A percentile compares a stretch with the other conserved stretches of the same genome.
Conservation (phyloP, 2,329 filamentous ascomycete genomes). For the Botrytis paeoniae region DNA sequence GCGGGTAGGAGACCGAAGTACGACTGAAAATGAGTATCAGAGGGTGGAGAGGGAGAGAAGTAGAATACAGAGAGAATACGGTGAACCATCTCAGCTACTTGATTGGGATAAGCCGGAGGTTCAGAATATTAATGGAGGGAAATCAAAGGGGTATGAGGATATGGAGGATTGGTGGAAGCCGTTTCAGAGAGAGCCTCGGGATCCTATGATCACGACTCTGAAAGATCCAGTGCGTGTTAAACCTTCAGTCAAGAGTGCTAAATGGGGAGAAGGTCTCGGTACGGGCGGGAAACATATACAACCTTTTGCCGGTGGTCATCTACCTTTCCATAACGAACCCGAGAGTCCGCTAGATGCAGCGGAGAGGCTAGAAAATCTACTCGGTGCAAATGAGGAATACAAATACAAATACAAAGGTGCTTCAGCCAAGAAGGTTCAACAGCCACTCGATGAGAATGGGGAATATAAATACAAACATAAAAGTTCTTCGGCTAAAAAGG, state of each 20-base stretch:
- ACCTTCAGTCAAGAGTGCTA: accelerated
- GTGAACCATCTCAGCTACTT: neutral
- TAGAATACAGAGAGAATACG: neutral
- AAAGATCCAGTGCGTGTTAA: neutral
- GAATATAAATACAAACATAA: neutral
- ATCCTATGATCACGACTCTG: accelerated
- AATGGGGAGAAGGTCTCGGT: neutral
- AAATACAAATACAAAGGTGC: neutral
- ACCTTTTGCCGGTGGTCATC: neutral
- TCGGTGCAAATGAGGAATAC: neutral
- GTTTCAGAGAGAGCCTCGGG: neutral
- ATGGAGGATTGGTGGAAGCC: neutral
- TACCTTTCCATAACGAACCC: neutral
- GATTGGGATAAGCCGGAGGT: neutral
- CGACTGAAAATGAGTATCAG: neutral
- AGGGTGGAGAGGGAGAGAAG: neutral
- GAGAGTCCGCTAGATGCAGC: neutral
- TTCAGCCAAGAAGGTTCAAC: neutral
- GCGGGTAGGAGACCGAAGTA: neutral
- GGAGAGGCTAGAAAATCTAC: neutral
- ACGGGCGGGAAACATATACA: neutral
- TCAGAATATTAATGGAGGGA: accelerated
- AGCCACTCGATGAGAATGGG: neutral
- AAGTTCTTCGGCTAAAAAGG: neutral
- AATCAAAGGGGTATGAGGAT: neutral